Evolutionary conservation across 306 rosid species (phyloP), one percentile per base, ranked within the genome.

Genomic region (Prosopis cineraria): DNA sequence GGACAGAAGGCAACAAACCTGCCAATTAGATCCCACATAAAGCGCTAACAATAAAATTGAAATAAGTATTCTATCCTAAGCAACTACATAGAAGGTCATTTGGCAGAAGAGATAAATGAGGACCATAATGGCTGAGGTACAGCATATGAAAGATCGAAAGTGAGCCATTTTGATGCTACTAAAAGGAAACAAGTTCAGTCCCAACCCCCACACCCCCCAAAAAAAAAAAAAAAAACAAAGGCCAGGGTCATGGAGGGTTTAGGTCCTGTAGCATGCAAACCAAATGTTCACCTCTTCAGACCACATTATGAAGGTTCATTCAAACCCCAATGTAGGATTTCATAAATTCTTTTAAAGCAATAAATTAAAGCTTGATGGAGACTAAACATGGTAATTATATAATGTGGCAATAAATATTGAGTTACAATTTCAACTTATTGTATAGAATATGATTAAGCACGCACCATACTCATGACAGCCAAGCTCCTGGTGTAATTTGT

Each of bases 401-500:
- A 75, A 31, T 4, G 48, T 68, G 34, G 58, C 56, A 56, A 59
- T 12, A 72, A 47, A 66, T 75, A 63, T 34, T n/a, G 69, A 59
- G 74, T 79, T 69, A 75, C 12, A 68, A 45, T 27, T 31, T 64
- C 39, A 60, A 70, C 19, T 4, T 13, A 10, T 48, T 25, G 43
- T 59, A 79, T 39, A 22, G 39, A 73, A 48, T 73, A 79, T 39
- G 56, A 68, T 55, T 78, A 79, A 68, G 77, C 67, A 82, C 86
- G 47, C 64, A 95, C 98, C 98, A 95, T 95, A 87, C 98, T 95
- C 98, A 95, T 95, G 87, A 93, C 98, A 73, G 98, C 98, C 87
- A 95, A 88, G 87, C 98, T 95, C 83, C 98, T 89, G 3, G 98
- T 95, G 73, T 95, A 95, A 82, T 95, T 95, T 68, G 98, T 95